Percentiles rank a stretch among this genome's conserved stretches.
Evolutionary conservation across 257 asterid genomes (phyloP).

Genomic region (Solanum megistacrolobum): DNA sequence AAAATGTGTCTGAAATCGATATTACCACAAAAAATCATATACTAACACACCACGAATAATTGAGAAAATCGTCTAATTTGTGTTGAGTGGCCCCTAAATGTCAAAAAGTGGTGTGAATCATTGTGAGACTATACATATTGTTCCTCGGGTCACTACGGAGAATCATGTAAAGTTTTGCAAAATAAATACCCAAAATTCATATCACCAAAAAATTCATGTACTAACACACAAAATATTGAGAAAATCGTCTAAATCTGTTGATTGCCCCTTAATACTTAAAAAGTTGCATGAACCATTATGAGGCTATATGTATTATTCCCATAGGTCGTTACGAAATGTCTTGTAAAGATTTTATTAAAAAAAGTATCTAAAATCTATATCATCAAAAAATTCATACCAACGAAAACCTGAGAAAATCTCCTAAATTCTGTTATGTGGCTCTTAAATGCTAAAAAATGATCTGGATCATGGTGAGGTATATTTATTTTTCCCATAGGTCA

Average conservation of each 20-base stretch:
- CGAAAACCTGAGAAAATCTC: background rate
- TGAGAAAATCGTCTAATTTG: no score
- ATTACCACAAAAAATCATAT: no score
- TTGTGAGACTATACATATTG: no score
- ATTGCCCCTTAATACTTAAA: background rate
- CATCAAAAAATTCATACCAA: background rate
- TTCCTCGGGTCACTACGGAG: no score
- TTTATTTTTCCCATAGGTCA: background rate
- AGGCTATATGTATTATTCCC: background rate
- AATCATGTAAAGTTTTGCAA: no score
- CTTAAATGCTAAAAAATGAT: background rate
- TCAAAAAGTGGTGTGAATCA: no score
- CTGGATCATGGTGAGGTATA: background rate
- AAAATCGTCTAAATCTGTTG: background rate
- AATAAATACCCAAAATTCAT: no score
- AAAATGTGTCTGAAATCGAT: no score
- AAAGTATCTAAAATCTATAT: background rate
- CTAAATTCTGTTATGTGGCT: background rate
- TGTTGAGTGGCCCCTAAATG: no score
- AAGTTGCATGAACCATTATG: background rate
- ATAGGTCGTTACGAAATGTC: background rate
- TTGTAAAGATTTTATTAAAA: no score
- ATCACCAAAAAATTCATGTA: no score
- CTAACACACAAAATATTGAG: background rate
- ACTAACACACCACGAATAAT: no score